Evolutionary conservation across 768 basidiomycete species (phyloP).

Genomic region (Galerina marginata): DNA sequence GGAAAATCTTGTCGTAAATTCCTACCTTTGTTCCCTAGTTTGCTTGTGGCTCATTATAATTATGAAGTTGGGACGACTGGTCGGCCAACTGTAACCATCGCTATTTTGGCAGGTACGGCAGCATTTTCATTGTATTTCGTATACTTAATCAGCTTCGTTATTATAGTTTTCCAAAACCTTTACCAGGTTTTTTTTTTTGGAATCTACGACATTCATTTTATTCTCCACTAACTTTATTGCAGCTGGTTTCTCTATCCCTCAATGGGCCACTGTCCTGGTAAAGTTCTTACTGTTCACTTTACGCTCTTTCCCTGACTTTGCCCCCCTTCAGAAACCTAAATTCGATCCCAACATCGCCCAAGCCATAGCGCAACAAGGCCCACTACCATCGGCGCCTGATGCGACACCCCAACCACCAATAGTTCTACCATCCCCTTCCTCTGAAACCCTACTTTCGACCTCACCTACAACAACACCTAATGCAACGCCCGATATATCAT

Average conservation of each 20-base stretch:
- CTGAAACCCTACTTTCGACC: background rate
- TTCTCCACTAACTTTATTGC: background rate
- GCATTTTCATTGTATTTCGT: background rate
- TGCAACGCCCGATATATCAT: background rate
- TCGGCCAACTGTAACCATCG: slow-evolving; percentile 1
- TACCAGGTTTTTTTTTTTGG: slow-evolving; percentile 5
- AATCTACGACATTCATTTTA: background rate
- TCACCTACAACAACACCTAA: background rate
- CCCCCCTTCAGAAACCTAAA: background rate
- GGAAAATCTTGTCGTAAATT: slow-evolving; percentile 9
- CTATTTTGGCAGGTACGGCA: background rate
- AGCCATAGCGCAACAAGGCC: background rate
- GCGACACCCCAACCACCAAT: background rate
- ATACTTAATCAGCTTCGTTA: background rate
- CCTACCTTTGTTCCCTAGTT: background rate
- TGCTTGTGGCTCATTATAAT: background rate
- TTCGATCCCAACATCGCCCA: slow-evolving; percentile 7
- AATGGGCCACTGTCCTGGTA: slow-evolving; percentile 15
- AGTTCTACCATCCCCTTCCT: background rate
- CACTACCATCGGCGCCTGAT: background rate
- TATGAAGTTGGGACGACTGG: slow-evolving; percentile 14
- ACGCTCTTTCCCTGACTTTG: background rate
- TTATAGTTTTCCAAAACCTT: background rate
- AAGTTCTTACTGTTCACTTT: background rate
- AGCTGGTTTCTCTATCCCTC: slow-evolving; percentile 7